These are phyloP conservation scores for Saitozyma sp. DNA, from an alignment of 768 basidiomycete species.

Conservation along the genomic window DNA sequence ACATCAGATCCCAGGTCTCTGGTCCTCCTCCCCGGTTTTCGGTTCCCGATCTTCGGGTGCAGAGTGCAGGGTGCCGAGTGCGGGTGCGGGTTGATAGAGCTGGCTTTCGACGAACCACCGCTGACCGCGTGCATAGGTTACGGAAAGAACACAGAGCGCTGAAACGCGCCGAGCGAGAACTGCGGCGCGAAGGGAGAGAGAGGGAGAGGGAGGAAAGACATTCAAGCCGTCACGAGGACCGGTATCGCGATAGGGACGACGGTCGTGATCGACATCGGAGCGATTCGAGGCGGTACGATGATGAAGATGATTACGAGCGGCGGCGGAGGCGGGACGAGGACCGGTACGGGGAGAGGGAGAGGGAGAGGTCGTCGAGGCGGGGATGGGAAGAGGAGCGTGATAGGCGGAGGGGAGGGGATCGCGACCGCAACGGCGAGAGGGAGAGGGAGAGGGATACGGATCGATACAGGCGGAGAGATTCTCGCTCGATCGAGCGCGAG, in stretches of 20 bases:
- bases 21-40: not conserved
- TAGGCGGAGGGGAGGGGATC: constrained; percentile 8
- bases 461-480: not conserved
- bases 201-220: constrained; percentile 25
- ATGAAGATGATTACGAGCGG: not conserved
- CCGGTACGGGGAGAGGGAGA: constrained; percentile 17
- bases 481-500: constrained; percentile 2
- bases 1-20: too few species aligned
- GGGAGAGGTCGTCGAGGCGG: constrained; percentile 1
- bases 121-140: constrained; percentile 23
- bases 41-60: too few species aligned
- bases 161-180: constrained; percentile 39
- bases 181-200: constrained; percentile 36
- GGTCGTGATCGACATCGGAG: constrained; percentile 6
- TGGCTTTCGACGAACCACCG: not conserved
- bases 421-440: constrained; percentile 4
- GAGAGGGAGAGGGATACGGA: constrained; percentile 3
- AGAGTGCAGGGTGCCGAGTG: not conserved
- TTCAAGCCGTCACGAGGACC: constrained; percentile 14
- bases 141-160: constrained; percentile 44
- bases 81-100: not conserved
- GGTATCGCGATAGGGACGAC: constrained; percentile 15
- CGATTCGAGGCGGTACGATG: not conserved
- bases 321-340: constrained; percentile 7
- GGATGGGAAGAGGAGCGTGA: constrained; percentile 8